These are phyloP conservation scores for Colletotrichum scovillei DNA, from an alignment of 2,329 filamentous ascomycete species.

Conservation along the genomic window DNA sequence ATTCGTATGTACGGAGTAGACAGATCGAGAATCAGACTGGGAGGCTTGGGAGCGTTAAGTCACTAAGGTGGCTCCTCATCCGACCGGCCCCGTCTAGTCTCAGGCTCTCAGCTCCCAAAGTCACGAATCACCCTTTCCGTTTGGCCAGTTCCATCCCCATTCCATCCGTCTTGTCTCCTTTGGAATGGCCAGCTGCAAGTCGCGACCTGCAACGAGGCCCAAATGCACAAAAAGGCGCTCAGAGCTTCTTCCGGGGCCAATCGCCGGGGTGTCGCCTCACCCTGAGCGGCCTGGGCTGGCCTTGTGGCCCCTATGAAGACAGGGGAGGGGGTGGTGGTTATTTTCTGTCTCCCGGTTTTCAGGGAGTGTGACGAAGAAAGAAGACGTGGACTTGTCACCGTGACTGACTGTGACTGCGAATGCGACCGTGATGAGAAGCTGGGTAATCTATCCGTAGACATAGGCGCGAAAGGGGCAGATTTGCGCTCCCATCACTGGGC, in stretches of 20 bases:
- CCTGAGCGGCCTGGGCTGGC: conserved; percentile 20
- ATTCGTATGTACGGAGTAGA: not conserved
- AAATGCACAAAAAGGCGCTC: conserved; percentile 20
- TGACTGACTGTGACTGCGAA: conserved; percentile 8
- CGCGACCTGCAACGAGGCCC: conserved; percentile 29
- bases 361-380: not conserved
- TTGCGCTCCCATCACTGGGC: conserved; percentile 11
- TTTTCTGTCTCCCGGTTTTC: not conserved
- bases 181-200: conserved; percentile 28
- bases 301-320: conserved; percentile 5
- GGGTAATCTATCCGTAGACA: not conserved
- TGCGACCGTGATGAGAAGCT: conserved; percentile 8
- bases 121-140: conserved; percentile 1
- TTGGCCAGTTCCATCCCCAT: conserved; percentile 4
- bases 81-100: not conserved
- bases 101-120: not conserved
- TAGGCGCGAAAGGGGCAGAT: not conserved
- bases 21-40: not conserved
- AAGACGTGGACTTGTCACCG: not conserved
- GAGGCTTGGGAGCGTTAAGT: not conserved
- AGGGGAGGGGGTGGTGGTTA: not conserved
- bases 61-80: not conserved
- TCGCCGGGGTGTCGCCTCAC: conserved; percentile 25
- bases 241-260: conserved; percentile 21
- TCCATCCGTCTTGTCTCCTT: not conserved